Evolutionary conservation across 495 filamentous ascomycete species (phyloP).

Genomic region (Neurospora sp.): DNA sequence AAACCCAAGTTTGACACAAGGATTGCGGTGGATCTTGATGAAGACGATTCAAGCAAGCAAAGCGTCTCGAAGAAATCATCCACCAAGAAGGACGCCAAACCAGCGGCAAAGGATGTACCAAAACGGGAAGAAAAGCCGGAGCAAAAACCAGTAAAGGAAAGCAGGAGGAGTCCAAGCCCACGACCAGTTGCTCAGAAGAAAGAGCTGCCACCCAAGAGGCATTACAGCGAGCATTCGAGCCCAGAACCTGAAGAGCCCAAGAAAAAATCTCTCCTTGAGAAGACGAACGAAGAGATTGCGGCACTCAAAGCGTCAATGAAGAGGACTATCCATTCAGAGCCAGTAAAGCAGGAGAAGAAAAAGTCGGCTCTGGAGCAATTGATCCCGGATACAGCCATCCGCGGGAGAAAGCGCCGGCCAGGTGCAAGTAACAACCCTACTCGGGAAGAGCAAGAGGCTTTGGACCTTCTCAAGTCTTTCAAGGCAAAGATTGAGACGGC

Average conservation of each 20-base stretch:
- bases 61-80: constrained; percentile 15
- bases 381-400: constrained; percentile 70
- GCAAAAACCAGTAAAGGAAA: constrained; percentile 4
- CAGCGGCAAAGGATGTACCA: constrained; percentile 20
- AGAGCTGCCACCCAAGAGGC: constrained; percentile 8
- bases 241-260: constrained; percentile 38
- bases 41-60: constrained; percentile 19
- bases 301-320: constrained; percentile 88
- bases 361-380: constrained; percentile 67
- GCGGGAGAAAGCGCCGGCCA: constrained; percentile 70
- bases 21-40: constrained; percentile 54
- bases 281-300: constrained; percentile 86
- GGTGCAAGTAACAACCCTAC: constrained; percentile 29
- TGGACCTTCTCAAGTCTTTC: constrained; percentile 67
- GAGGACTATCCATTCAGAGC: constrained; percentile 53
- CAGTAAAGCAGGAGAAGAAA: constrained; percentile 43
- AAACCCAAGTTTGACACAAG: constrained; percentile 88
- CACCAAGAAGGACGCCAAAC: constrained; percentile 23
- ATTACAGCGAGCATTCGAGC: constrained; percentile 24
- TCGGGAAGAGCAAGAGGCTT: constrained; percentile 48
- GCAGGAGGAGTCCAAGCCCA: constrained; percentile 15
- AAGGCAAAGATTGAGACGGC: constrained; percentile 62
- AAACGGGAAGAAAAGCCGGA: constrained; percentile 1
- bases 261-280: constrained; percentile 38
- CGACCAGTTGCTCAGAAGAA: constrained; percentile 11